Base-by-base conservation (phyloP, 257 asterid genomes). In the Euphrasia confusa region DNA sequence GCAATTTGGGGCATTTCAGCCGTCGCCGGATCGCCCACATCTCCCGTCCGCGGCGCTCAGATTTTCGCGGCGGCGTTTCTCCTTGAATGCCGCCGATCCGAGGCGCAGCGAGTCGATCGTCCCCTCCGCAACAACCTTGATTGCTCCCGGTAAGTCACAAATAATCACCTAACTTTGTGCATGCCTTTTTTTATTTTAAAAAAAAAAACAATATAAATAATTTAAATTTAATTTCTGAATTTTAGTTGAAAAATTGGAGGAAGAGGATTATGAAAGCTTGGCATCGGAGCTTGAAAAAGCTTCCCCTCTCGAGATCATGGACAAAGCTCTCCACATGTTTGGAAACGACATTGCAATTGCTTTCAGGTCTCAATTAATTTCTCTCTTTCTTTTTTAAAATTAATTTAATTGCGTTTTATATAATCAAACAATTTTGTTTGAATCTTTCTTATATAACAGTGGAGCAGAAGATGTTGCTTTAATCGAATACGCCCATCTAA, bases 291-390 rank as follows among this genome's bases (percentile, higher is more conserved):
- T 83, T 35, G 77, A 72, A 39, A 68, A 81, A 64, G 83, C 87
- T 48, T 83, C 90, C 54, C 90, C 90, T 24, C 81, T 81, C 17
- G 80, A 78, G 83, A 73, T 83, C 45, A 83, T 83, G 80, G 90
- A 83, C 24, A 78, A 65, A 63, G 87, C 90, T 21, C 87, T 83
- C 24, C 79, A 72, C 66, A 81, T 49, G 45, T 80, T 80, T 63
- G 90, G 90, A 24, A 70, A 78, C 61, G 87, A 78, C 15, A 78
- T 83, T 2, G 90, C 87, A 4, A 83, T 83, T 80, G 90, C 86
- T 33, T 80, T 80, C 39, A 80, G 86, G 86, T 21, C 24, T 21
- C 77, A 37, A 14, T 15, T 80, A 37, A 14, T 15, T 14, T 45
- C n/a, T 2, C n/a, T 21, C 24, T 21, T 21, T 21, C 24, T 21